phyloP scores from a whole-genome alignment of 306 rosid species.

The Gynostemma pentaphyllum region DNA sequence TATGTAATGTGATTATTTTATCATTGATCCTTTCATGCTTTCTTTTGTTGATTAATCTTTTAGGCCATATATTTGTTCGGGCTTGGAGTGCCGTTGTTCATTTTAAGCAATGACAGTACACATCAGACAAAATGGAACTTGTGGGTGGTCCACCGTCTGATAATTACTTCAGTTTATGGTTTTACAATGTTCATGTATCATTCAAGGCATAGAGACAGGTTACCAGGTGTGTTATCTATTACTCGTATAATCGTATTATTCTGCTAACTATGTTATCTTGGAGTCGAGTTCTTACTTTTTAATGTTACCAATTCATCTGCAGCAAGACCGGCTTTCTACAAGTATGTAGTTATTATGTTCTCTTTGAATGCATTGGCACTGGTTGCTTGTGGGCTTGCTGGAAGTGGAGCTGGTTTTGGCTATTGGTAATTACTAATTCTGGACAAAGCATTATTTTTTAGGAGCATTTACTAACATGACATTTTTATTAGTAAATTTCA shows the following conservation, averaged over 20 bases:
- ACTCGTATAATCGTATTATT: background rate
- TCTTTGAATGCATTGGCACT: constrained; percentile 38
- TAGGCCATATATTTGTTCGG: constrained; percentile 78
- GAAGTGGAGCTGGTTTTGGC: constrained; percentile 68
- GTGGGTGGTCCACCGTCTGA: constrained; percentile 76
- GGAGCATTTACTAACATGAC: no score
- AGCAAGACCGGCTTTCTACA: constrained; percentile 96
- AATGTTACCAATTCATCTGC: constrained; percentile 15
- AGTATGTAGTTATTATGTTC: constrained; percentile 68
- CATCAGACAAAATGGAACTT: constrained; percentile 64
- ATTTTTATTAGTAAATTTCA: no score
- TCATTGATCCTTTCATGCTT: constrained; percentile 14
- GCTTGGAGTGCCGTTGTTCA: constrained; percentile 65
- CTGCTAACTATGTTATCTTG: background rate
- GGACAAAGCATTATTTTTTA: background rate
- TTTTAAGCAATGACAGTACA: constrained; percentile 30
- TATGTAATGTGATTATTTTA: background rate
- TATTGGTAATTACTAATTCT: constrained; percentile 78
- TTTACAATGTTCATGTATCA: constrained; percentile 72
- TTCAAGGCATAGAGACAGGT: constrained; percentile 83
- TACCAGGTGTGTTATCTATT: constrained; percentile 52
- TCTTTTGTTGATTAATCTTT: constrained; percentile 13
- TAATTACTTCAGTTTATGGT: constrained; percentile 60
- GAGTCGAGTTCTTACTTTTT: background rate
- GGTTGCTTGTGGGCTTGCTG: constrained; percentile 64